Evolutionary conservation across 1,139 yeast genomes (phyloP).

Genomic region (Geotrichum citri-aurantii): DNA sequence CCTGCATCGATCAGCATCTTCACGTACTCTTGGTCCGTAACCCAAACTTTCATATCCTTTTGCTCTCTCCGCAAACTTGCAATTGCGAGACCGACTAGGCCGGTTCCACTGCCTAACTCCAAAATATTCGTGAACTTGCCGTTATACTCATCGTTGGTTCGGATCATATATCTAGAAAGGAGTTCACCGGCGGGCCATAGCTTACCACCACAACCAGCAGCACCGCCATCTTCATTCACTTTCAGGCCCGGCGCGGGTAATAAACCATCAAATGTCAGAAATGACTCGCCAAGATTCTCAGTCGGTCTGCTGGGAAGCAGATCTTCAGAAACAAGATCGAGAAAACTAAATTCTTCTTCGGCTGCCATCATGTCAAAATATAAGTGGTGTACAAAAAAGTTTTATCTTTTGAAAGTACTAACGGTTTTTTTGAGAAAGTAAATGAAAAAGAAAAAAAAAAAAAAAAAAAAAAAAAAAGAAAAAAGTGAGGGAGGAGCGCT

Average conservation of each 20-base stretch:
- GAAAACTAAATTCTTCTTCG: slow-evolving; percentile 4
- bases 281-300: slow-evolving; percentile 40
- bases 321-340: slow-evolving; percentile 22
- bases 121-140: slow-evolving; percentile 35
- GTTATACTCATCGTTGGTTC: slow-evolving; percentile 26
- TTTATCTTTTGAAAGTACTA: not conserved
- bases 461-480: not conserved
- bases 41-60: slow-evolving; percentile 37
- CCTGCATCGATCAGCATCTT: not conserved
- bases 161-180: slow-evolving; percentile 42
- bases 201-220: slow-evolving; percentile 55
- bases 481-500: not conserved
- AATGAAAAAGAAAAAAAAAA: not conserved
- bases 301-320: slow-evolving; percentile 35
- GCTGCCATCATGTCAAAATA: not conserved
- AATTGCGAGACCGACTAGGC: slow-evolving; percentile 44
- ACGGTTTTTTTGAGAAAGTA: too few species aligned
- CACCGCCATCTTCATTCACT: slow-evolving; percentile 52
- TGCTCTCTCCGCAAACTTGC: slow-evolving; percentile 30
- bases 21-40: slow-evolving; percentile 40
- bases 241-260: slow-evolving; percentile 37
- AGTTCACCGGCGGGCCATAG: slow-evolving; percentile 56
- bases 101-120: slow-evolving; percentile 55
- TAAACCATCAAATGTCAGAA: slow-evolving; percentile 41
- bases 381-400: not conserved